Base-by-base conservation (phyloP, 106 monocot genomes). In the Hemerocallis citrina region DNA sequence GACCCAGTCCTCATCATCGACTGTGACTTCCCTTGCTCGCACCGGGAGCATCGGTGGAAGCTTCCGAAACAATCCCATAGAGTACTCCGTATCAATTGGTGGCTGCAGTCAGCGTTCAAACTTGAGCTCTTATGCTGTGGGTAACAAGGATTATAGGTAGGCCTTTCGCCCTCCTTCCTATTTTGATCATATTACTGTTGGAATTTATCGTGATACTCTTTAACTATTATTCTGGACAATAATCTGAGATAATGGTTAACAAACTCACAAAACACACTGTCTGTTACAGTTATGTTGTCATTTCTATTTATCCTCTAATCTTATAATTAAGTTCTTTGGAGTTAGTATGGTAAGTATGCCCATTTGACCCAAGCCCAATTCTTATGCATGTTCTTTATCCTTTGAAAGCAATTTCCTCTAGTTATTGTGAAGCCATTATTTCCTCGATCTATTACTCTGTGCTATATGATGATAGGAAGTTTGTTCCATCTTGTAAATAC, bases 1-100 rank as follows among this genome's bases (percentile, higher is more conserved):
- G 67, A 72, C 74, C 5, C 78, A 70, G 65, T 51, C 74, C 4
- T 52, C 81, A 19, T 80, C 85, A 21, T 76, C 77, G 13, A 73
- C 76, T 7, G 70, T 66, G 41, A 63, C 86, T 21, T 64, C 77
- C 35, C 66, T 63, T 30, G 36, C 63, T n/a, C 64, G 73, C 12
- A 27, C 61, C 3, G 43, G 61, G 14, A 32, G 41, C 63, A 43
- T 22, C 29, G 42, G 27, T 35, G 48, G 63, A 44, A 62, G 54
- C 50, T 42, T 60, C 20, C 58, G 36, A 31, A 66, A 41, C 43
- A 45, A 32, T 19, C 41, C 64, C 27, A 35, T 66, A 34, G 59
- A 33, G 9, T 31, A 44, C 23, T 52, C 76, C 0, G 12, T 66
- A 27, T 43, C 70, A 15, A 61, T 34, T 58, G 48, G 65, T 33